Evolutionary conservation across 768 basidiomycete genomes (phyloP).

Genomic region (Boletus rufocinnamomeus): DNA sequence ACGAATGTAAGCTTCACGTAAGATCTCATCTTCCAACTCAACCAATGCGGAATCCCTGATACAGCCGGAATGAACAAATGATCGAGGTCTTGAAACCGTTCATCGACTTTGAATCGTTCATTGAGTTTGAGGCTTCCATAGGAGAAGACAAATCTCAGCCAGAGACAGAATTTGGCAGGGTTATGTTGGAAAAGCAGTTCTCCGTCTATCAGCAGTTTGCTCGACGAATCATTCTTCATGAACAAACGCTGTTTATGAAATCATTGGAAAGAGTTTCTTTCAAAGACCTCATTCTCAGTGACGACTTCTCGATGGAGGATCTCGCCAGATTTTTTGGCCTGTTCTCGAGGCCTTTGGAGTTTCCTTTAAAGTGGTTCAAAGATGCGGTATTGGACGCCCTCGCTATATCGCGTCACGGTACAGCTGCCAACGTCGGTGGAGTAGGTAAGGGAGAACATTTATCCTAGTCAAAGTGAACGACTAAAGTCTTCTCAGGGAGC

Average conservation of each 20-base stretch:
- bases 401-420: slow-evolving; percentile 13
- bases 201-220: slow-evolving; percentile 25
- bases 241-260: slow-evolving; percentile 31
- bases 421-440: slow-evolving; percentile 11
- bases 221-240: slow-evolving; percentile 34
- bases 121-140: background rate
- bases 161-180: background rate
- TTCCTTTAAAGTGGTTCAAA: slow-evolving; percentile 31
- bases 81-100: background rate
- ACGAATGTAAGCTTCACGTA: slow-evolving; percentile 8
- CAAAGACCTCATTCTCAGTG: slow-evolving; percentile 34
- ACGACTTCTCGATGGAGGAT: slow-evolving; percentile 34
- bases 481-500: slow-evolving; percentile 3
- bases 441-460: slow-evolving; percentile 3
- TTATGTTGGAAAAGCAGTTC: background rate
- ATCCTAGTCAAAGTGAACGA: background rate
- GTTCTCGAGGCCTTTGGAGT: slow-evolving; percentile 5
- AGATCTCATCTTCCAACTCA: background rate
- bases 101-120: slow-evolving; percentile 8
- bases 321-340: slow-evolving; percentile 8
- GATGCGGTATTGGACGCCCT: slow-evolving; percentile 30
- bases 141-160: background rate
- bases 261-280: slow-evolving; percentile 35
- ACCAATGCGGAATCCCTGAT: background rate
- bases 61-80: slow-evolving; percentile 11